Evolutionary conservation across 768 basidiomycete genomes (phyloP).

Genomic region (Mycena maculata): DNA sequence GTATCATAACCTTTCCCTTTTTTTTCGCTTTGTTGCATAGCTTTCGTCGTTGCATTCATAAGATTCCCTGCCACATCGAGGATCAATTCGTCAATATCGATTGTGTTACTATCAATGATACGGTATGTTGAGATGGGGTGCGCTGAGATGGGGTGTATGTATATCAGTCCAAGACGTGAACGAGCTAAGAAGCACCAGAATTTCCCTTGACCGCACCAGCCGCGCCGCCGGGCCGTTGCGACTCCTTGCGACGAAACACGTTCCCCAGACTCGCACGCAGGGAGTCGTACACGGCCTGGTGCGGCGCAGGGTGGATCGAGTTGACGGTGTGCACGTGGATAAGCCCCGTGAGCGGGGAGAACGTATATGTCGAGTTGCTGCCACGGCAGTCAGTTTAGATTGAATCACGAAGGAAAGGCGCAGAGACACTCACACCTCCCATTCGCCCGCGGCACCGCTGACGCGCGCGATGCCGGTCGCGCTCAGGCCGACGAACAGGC

Average conservation of each 20-base stretch:
- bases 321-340: conserved; percentile 75
- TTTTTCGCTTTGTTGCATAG: too few species aligned
- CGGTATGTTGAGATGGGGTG: too few species aligned
- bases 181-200: not conserved
- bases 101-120: too few species aligned
- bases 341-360: conserved; percentile 74
- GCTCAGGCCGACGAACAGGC: conserved; percentile 62
- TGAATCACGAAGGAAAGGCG: not conserved
- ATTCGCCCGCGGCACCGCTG: conserved; percentile 70
- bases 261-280: conserved; percentile 51
- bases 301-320: conserved; percentile 83
- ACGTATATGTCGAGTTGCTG: conserved; percentile 79
- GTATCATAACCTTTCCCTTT: too few species aligned
- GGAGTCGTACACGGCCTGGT: conserved; percentile 75
- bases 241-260: conserved; percentile 14
- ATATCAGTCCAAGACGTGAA: too few species aligned
- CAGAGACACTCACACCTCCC: conserved; percentile 72
- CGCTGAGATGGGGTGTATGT: too few species aligned
- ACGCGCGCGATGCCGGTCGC: conserved; percentile 73
- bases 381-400: not conserved
- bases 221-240: conserved; percentile 18
- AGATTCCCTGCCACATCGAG: too few species aligned
- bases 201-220: conserved; percentile 15
- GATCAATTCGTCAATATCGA: too few species aligned
- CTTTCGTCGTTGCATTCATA: too few species aligned